These are phyloP conservation scores for Populus alba DNA, from an alignment of 345 rosid genomes.

Conservation along the genomic window DNA sequence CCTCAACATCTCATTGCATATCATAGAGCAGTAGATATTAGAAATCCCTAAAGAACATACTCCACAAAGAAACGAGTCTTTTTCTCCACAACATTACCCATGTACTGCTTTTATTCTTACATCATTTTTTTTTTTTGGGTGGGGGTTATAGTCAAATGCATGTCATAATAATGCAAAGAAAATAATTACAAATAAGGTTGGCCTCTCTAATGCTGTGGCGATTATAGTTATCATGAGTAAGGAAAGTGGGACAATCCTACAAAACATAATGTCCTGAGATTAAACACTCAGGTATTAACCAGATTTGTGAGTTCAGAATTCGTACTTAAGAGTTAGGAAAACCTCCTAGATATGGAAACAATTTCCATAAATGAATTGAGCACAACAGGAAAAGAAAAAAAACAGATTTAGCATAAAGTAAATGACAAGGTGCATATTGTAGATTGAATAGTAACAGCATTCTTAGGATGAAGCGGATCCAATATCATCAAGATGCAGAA, in stretches of 20 bases:
- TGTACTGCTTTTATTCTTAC: too few relatives aligned
- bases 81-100: too few relatives aligned
- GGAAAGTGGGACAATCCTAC: too few relatives aligned
- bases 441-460: not conserved
- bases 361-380: not conserved
- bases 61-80: not conserved
- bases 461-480: not conserved
- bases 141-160: not conserved
- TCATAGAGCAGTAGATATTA: not conserved
- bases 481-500: slow-evolving; percentile 7
- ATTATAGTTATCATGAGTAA: too few relatives aligned
- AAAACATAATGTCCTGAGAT: too few relatives aligned
- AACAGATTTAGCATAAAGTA: not conserved
- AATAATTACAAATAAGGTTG: not conserved
- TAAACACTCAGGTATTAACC: too few relatives aligned
- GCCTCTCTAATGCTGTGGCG: not conserved
- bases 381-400: not conserved
- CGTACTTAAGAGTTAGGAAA: not conserved
- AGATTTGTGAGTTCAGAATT: too few relatives aligned
- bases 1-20: not conserved
- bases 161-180: not conserved
- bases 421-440: not conserved
- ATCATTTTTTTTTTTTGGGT: too few relatives aligned
- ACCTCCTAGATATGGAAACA: not conserved
- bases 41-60: not conserved